Percentiles rank a stretch among this genome's conserved stretches.
phyloP scores from a whole-genome alignment of 495 filamentous ascomycete species.

The Pseudoneurospora amorphoporcata region DNA sequence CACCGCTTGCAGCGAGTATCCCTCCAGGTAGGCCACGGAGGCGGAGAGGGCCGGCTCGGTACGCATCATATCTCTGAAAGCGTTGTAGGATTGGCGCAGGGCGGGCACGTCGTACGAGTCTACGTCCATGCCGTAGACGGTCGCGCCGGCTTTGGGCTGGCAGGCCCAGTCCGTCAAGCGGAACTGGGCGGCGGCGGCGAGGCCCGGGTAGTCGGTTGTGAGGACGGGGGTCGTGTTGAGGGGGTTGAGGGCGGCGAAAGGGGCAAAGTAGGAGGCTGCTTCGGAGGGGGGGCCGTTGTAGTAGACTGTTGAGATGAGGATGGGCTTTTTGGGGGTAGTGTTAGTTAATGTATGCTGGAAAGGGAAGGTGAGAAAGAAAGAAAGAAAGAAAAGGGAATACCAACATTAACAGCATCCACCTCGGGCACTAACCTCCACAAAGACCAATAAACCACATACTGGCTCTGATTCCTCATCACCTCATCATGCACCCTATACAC shows the following conservation, averaged over 20 bases:
- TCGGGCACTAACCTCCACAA: slow-evolving; percentile 31
- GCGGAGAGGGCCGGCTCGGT: slow-evolving; percentile 13
- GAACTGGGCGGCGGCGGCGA: slow-evolving; percentile 31
- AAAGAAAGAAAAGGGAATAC: neutral
- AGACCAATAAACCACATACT: slow-evolving; percentile 33
- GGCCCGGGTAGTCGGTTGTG: slow-evolving; percentile 29
- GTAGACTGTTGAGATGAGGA: slow-evolving; percentile 37
- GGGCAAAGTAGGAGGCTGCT: slow-evolving; percentile 25
- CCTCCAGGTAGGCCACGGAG: slow-evolving; percentile 43
- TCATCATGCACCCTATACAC: slow-evolving; percentile 34
- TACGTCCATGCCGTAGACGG: slow-evolving; percentile 36
- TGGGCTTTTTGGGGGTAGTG: slow-evolving; percentile 14
- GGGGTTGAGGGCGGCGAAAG: slow-evolving; percentile 33
- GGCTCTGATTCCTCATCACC: slow-evolving; percentile 24
- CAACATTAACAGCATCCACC: slow-evolving; percentile 28
- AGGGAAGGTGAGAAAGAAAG: too few relatives aligned
- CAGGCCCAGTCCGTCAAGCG: slow-evolving; percentile 24
- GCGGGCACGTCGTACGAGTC: slow-evolving; percentile 32
- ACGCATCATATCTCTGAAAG: slow-evolving; percentile 22
- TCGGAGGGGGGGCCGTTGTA: slow-evolving; percentile 33
- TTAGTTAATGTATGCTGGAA: too few relatives aligned
- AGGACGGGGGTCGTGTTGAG: slow-evolving; percentile 11
- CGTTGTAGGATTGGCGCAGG: slow-evolving; percentile 30
- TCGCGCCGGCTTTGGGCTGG: slow-evolving; percentile 27
- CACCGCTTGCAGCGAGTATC: slow-evolving; percentile 38